These are phyloP conservation scores for Polyporus tsugae DNA, from an alignment of 1,284 basidiomycete genomes.

Conservation along the genomic window DNA sequence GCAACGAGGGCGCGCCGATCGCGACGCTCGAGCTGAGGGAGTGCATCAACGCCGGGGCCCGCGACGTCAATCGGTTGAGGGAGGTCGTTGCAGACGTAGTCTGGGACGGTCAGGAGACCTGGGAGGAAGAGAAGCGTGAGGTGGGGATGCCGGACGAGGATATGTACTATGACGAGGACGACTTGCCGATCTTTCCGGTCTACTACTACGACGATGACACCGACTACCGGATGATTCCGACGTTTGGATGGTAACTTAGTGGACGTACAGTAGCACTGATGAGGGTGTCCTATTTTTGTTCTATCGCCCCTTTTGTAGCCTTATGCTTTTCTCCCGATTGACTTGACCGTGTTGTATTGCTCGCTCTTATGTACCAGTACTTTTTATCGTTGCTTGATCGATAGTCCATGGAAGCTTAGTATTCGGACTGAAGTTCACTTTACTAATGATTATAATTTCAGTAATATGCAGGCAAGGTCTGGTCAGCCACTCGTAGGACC, in stretches of 20 bases:
- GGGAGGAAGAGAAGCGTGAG: neutral
- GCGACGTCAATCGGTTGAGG: conserved; percentile 17
- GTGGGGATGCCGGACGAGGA: neutral
- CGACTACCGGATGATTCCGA: neutral
- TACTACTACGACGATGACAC: neutral
- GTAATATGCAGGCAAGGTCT: too few species aligned
- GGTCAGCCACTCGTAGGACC: too few species aligned
- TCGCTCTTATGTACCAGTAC: neutral
- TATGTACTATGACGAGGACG: neutral
- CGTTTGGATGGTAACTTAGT: neutral
- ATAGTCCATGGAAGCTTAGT: too few species aligned
- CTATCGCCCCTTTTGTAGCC: neutral
- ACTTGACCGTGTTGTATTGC: neutral
- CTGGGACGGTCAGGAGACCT: conserved; percentile 23
- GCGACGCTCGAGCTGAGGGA: conserved; percentile 13
- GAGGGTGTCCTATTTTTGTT: too few species aligned
- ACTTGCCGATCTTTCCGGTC: neutral
- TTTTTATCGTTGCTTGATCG: neutral
- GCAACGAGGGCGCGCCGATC: conserved; percentile 22
- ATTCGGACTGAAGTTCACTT: too few species aligned
- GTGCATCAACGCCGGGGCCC: conserved; percentile 12
- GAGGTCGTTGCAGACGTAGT: conserved; percentile 23
- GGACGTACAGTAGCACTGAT: too few species aligned
- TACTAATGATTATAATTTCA: too few species aligned
- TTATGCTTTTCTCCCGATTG: neutral